Evolutionary conservation across 371 early-diverging fungal genomes (phyloP), one percentile per base, ranked within the genome.

Genomic region (Caulochytrium protostelioides): DNA sequence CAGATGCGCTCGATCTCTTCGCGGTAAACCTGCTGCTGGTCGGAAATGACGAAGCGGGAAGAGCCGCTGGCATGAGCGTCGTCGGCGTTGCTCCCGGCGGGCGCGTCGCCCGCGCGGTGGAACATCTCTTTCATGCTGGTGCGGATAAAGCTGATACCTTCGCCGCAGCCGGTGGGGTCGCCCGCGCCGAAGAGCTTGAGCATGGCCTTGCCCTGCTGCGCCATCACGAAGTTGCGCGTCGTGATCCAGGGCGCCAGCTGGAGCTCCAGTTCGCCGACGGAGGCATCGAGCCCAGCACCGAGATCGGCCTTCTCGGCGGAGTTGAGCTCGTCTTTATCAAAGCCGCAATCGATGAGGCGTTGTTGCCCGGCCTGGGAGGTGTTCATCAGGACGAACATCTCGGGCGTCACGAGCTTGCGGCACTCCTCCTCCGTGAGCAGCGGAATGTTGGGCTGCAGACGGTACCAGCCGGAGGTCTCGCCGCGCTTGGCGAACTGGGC

Each of bases 111-210:
- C 9, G 82, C 76, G 20, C 83, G 69, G 50, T 87, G 64, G 42
- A 90, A 89, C 38, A 89, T 85, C 42, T 89, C 91, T 57, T 97
- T 97, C 84, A 90, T 83, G 5, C 81, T 82, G 16, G 85, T 80
- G 35, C 89, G 75, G 42, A 98, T 79, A 54, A 94, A 98, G 59
- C 91, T 91, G 52, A 97, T 95, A 10, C 92, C 98, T 56, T 95
- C 97, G 20, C 94, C 97, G 18, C 81, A 64, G 4, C 97, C 97
- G 0, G 97, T 91, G 1, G 97, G 95, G 50, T 92, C 90, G 42
- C 90, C 94, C n/a, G 79, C 78, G 22, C 91, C 92, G 50, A 76
- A 79, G 7, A 94, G 64, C 50, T 85, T 76, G 28, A 90, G 54
- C 87, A 84, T 84, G 14, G 83, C 83, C 43, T 94, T 94, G 21